These are phyloP conservation scores for Yamadazyma jaroonii DNA, from an alignment of 1,139 yeast species.

Conservation along the genomic window DNA sequence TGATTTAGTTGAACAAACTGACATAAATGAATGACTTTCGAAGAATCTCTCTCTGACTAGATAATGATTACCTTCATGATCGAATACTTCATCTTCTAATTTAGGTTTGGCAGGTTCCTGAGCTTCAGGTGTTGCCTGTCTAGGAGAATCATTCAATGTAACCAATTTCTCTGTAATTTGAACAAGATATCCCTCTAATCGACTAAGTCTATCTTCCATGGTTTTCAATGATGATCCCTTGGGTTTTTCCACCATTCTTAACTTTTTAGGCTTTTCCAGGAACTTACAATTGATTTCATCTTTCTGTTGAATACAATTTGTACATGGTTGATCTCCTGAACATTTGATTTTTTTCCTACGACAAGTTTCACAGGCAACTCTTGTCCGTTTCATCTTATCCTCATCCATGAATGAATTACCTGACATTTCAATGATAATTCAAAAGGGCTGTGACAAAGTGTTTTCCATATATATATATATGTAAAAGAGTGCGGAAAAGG, in stretches of 20 bases:
- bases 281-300: slow-evolving; percentile 24
- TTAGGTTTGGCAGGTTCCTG: background rate
- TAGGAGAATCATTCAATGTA: background rate
- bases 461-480: background rate
- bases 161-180: slow-evolving; percentile 18
- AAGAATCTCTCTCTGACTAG: slow-evolving; percentile 21
- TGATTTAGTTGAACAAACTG: slow-evolving; percentile 36
- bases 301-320: slow-evolving; percentile 33
- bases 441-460: background rate
- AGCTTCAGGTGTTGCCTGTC: background rate
- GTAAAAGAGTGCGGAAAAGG: no score
- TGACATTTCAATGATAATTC: background rate
- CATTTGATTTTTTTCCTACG: slow-evolving; percentile 50
- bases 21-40: slow-evolving; percentile 39
- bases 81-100: slow-evolving; percentile 1
- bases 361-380: slow-evolving; percentile 57
- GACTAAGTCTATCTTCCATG: slow-evolving; percentile 22
- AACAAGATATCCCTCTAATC: slow-evolving; percentile 23
- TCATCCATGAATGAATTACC: no score
- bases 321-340: slow-evolving; percentile 46
- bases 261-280: slow-evolving; percentile 21
- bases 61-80: slow-evolving; percentile 2
- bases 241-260: slow-evolving; percentile 11
- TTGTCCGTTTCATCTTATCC: slow-evolving; percentile 20
- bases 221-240: slow-evolving; percentile 15